Evolutionary conservation across 192 early-diverging fungal genomes (phyloP).

Genomic region (Pecoramyces ruminantium): DNA sequence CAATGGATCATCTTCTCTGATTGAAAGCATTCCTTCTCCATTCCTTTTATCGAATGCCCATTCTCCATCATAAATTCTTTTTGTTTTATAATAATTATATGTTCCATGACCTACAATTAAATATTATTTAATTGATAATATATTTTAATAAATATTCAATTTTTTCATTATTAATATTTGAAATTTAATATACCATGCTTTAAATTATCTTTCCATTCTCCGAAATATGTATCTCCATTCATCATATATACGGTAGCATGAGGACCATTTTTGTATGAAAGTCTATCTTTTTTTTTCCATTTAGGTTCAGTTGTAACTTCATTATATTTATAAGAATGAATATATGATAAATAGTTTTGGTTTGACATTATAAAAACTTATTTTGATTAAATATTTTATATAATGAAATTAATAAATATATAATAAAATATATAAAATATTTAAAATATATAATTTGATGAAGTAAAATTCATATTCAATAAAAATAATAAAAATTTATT

Average conservation of each 20-base stretch:
- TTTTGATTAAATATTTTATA: no score
- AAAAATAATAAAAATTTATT: no score
- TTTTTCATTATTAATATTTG: background rate
- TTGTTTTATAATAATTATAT: slow-evolving; percentile 23
- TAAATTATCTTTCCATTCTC: slow-evolving; percentile 33
- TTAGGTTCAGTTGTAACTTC: background rate
- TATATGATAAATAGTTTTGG: background rate
- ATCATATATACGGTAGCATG: slow-evolving; percentile 36
- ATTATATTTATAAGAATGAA: background rate
- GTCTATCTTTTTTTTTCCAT: slow-evolving; percentile 28
- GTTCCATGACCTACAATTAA: slow-evolving; percentile 32
- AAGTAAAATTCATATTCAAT: no score
- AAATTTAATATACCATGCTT: slow-evolving; percentile 16
- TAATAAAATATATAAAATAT: no score
- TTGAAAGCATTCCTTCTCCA: slow-evolving; percentile 35
- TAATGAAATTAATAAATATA: no score
- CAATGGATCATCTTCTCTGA: slow-evolving; percentile 3
- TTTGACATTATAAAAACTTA: background rate
- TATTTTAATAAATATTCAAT: background rate
- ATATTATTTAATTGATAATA: no score
- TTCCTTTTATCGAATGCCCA: slow-evolving; percentile 21
- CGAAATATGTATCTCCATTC: slow-evolving; percentile 38
- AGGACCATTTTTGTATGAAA: slow-evolving; percentile 26
- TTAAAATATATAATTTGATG: no score
- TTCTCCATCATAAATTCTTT: slow-evolving; percentile 36